These are phyloP conservation scores for Endogone sp. DNA, from an alignment of 192 early-diverging fungal species.

Conservation along the genomic window DNA sequence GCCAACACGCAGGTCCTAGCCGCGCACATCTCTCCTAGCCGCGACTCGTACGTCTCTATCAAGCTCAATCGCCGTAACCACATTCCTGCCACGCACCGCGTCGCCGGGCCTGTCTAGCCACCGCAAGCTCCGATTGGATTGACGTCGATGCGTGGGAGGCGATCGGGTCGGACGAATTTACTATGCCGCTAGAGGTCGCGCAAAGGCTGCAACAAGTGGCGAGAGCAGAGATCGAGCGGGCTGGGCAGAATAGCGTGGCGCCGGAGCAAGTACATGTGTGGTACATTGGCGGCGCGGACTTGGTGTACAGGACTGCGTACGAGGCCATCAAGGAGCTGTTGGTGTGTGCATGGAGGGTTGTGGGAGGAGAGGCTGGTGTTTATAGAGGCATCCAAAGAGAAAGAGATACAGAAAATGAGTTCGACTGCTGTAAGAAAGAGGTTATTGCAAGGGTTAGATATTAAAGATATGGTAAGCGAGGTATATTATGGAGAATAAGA, in stretches of 20 bases:
- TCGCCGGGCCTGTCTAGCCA: background rate
- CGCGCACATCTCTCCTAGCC: no score
- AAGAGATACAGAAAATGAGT: no score
- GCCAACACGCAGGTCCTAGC: no score
- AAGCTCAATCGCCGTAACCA: background rate
- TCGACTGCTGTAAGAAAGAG: no score
- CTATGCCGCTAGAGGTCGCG: background rate
- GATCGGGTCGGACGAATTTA: background rate
- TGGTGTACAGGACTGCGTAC: background rate
- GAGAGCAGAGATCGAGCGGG: background rate
- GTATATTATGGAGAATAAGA: no score
- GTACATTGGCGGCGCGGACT: background rate
- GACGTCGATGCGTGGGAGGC: background rate
- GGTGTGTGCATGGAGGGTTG: background rate
- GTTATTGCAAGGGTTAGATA: background rate
- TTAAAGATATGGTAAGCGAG: no score
- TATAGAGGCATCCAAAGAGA: no score
- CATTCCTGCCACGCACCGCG: background rate
- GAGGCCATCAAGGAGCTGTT: background rate
- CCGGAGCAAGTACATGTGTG: background rate
- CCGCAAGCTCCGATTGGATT: background rate
- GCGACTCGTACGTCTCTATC: background rate
- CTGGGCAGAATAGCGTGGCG: background rate
- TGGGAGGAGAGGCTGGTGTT: background rate
- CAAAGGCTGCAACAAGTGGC: background rate